Conservation (phyloP, 2,329 filamentous ascomycete species). For the Pyricularia sp. region DNA sequence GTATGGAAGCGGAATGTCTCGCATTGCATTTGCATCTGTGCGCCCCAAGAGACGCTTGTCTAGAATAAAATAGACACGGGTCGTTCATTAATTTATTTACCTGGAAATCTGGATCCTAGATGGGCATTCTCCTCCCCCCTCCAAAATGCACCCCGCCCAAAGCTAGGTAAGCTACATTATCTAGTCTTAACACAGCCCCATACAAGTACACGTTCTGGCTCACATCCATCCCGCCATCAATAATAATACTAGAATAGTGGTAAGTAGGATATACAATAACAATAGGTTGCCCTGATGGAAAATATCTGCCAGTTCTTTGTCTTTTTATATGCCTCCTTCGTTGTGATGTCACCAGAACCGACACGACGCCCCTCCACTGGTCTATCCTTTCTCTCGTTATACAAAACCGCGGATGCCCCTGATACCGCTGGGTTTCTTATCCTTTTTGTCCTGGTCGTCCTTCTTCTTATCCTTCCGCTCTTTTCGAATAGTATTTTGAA, state of each 20-base stretch:
- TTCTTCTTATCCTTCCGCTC: slow-evolving; percentile 39
- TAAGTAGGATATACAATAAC: background rate
- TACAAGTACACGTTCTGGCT: background rate
- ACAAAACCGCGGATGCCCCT: slow-evolving; percentile 28
- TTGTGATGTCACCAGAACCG: background rate
- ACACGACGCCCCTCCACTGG: background rate
- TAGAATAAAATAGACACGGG: background rate
- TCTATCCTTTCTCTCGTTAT: slow-evolving; percentile 9
- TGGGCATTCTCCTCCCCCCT: too few species aligned
- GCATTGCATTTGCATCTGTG: background rate
- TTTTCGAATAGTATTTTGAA: slow-evolving; percentile 37
- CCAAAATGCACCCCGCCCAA: background rate
- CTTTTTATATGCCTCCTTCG: background rate
- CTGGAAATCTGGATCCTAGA: background rate
- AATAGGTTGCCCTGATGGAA: background rate
- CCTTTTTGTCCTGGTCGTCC: slow-evolving; percentile 34
- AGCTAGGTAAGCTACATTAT: background rate
- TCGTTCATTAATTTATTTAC: background rate
- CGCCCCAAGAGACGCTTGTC: background rate
- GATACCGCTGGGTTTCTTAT: slow-evolving; percentile 28
- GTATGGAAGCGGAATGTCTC: background rate
- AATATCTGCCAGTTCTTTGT: background rate
- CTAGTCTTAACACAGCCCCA: background rate
- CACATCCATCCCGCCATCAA: background rate
- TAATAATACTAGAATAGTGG: background rate